Evolutionary conservation across 345 rosid species (phyloP).

Genomic region (rapeseed (Brassica napus)): Da-Ae NC_063452.1:5088001-5088500

Average conservation of each 20-base stretch:
- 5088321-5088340: background rate
- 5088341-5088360: conserved; percentile 77
- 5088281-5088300: background rate
- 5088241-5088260: conserved; percentile 95
- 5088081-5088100: conserved; percentile 56
- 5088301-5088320: background rate
- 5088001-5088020: conserved; percentile 97
- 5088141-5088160: background rate
- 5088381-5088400: conserved; percentile 98
- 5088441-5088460: conserved; percentile 90
- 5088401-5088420: conserved; percentile 97
- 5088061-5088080: conserved; percentile 91
- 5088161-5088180: conserved; percentile 68
- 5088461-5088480: conserved; percentile 41
- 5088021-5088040: conserved; percentile 94
- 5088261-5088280: conserved; percentile 98
- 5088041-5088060: conserved; percentile 98
- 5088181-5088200: conserved; percentile 90
- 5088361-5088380: conserved; percentile 97
- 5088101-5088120: background rate
- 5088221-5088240: conserved; percentile 82
- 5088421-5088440: conserved; percentile 90
- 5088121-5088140: background rate
- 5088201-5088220: conserved; percentile 94
- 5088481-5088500: background rate